These are phyloP conservation scores for Ogataea henricii DNA, from an alignment of 805 yeast genomes.

Conservation along the genomic window DNA sequence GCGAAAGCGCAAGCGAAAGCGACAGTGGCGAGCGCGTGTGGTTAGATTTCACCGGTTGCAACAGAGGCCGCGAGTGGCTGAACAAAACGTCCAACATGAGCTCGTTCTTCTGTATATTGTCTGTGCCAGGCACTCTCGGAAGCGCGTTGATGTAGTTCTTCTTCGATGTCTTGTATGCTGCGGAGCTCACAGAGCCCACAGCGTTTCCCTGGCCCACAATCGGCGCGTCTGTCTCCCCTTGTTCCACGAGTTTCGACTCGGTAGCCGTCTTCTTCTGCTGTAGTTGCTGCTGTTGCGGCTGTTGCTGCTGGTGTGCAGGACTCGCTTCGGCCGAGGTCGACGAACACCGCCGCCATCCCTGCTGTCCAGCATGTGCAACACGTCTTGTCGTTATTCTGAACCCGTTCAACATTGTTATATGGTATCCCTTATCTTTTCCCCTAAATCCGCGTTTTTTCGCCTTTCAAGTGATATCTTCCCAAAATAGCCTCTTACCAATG, in stretches of 20 bases:
- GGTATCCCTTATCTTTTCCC: no score
- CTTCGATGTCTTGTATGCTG: constrained; percentile 16
- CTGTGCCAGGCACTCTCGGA: constrained; percentile 37
- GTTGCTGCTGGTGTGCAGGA: constrained; percentile 6
- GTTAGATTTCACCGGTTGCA: constrained; percentile 32
- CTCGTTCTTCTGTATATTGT: constrained; percentile 31
- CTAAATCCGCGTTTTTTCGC: no score
- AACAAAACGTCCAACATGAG: constrained; percentile 34
- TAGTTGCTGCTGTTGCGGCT: constrained; percentile 1
- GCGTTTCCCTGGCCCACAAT: background rate
- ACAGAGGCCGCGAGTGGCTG: constrained; percentile 32
- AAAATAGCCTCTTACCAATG: background rate
- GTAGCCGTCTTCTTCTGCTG: background rate
- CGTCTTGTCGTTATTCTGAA: constrained; percentile 1
- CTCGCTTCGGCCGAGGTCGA: constrained; percentile 7
- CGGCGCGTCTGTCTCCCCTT: background rate
- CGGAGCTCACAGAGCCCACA: background rate
- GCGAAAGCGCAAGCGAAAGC: constrained; percentile 18
- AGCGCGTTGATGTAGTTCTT: constrained; percentile 31
- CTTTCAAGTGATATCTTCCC: no score
- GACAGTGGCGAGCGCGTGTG: constrained; percentile 30
- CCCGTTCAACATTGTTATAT: constrained; percentile 2
- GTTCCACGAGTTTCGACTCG: background rate
- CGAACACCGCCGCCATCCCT: constrained; percentile 1
- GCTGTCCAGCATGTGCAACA: background rate